A percentile compares a stretch with the other conserved stretches of the same genome.
These are phyloP conservation scores for Suillus tomentosus DNA, from an alignment of 768 basidiomycete species.

Conservation along the genomic window DNA sequence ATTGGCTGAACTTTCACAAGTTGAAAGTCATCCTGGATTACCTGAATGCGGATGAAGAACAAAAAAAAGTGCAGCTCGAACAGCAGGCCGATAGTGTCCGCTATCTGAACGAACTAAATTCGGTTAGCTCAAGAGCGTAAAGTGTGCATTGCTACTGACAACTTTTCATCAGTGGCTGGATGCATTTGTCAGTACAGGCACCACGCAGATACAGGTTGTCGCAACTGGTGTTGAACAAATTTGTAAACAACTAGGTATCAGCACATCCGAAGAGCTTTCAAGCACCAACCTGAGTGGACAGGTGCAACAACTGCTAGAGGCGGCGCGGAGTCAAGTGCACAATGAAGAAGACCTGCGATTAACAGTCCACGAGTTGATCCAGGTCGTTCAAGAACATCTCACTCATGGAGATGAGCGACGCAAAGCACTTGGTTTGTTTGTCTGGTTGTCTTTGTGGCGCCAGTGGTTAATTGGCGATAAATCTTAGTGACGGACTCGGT, in stretches of 20 bases:
- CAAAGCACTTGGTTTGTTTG: slow-evolving; percentile 38
- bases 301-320: slow-evolving; percentile 39
- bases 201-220: slow-evolving; percentile 66
- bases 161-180: slow-evolving; percentile 68
- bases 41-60: slow-evolving; percentile 49
- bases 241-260: slow-evolving; percentile 51
- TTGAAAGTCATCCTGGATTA: slow-evolving; percentile 48
- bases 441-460: slow-evolving; percentile 8
- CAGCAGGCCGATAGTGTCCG: slow-evolving; percentile 76
- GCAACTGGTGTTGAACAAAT: slow-evolving; percentile 62
- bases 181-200: slow-evolving; percentile 76
- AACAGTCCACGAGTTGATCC: slow-evolving; percentile 39
- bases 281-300: slow-evolving; percentile 15
- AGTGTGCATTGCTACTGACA: slow-evolving; percentile 1
- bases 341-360: slow-evolving; percentile 33
- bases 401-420: slow-evolving; percentile 42
- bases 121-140: slow-evolving; percentile 41
- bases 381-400: slow-evolving; percentile 44
- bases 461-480: slow-evolving; percentile 14
- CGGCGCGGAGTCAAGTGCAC: slow-evolving; percentile 34
- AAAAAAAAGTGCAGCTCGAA: slow-evolving; percentile 51
- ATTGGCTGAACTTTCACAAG: slow-evolving; percentile 22
- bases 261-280: slow-evolving; percentile 22
- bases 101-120: slow-evolving; percentile 78
- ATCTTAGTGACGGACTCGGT: slow-evolving; percentile 56